Conservation (phyloP, 208 protist genomes). For the Leishmania tarentolae region DNA sequence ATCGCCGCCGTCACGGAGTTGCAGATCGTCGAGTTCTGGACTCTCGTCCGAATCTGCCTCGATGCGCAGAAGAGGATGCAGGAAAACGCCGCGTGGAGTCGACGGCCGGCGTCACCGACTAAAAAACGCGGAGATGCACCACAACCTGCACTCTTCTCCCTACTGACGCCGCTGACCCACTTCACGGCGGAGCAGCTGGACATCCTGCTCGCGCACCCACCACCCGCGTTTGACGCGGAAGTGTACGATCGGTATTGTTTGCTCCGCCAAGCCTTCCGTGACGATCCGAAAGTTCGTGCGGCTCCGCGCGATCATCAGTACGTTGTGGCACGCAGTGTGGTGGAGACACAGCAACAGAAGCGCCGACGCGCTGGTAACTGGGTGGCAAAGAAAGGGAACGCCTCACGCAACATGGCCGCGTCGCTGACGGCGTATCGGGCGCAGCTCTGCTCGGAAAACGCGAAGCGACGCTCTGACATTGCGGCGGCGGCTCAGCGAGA, state of each 20-base stretch:
- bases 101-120: neutral
- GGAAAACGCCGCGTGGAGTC: neutral
- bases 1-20: constrained; percentile 52
- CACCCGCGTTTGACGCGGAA: constrained; percentile 21
- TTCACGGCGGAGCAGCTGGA: constrained; percentile 44
- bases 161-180: constrained; percentile 42
- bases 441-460: constrained; percentile 8
- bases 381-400: neutral
- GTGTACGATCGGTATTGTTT: constrained; percentile 53
- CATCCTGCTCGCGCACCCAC: constrained; percentile 26
- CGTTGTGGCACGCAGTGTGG: constrained; percentile 29
- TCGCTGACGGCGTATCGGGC: constrained; percentile 2
- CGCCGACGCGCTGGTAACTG: neutral
- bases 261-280: constrained; percentile 31
- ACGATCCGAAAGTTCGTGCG: constrained; percentile 13
- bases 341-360: constrained; percentile 21
- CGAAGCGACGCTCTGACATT: constrained; percentile 7
- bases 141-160: constrained; percentile 18
- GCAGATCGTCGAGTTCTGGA: constrained; percentile 81
- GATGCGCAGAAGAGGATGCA: constrained; percentile 34
- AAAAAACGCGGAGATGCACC: neutral
- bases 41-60: constrained; percentile 72
- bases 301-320: constrained; percentile 29
- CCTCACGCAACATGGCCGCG: neutral
- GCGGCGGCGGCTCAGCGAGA: constrained; percentile 22